A percentile compares a stretch with the other conserved stretches of the same genome.
Conservation (phyloP, 192 early-diverging fungal genomes). For the Cetraspora pellucida region DNA sequence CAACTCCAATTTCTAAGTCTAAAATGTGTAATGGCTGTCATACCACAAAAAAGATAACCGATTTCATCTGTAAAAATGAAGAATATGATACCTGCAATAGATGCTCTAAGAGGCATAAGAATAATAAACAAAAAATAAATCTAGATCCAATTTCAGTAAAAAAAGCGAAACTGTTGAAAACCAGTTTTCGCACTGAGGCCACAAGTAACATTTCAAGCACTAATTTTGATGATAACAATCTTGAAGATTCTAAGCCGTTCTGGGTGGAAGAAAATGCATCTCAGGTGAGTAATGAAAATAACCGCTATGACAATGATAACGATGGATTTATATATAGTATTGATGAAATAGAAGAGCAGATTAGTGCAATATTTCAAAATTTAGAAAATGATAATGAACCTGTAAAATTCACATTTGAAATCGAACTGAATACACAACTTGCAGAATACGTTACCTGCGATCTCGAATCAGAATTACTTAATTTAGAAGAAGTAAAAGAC, state of each 20-base stretch:
- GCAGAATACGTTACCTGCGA: not conserved
- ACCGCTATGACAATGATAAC: too few species aligned
- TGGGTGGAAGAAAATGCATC: too few species aligned
- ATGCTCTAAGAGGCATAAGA: slow-evolving; percentile 8
- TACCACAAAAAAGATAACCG: too few species aligned
- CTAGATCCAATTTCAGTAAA: not conserved
- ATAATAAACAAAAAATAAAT: not conserved
- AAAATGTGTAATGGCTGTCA: too few species aligned
- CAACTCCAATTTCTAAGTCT: too few species aligned
- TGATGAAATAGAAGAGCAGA: not conserved
- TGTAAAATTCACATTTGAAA: slow-evolving; percentile 5
- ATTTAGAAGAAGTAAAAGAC: not conserved
- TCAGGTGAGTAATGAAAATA: too few species aligned
- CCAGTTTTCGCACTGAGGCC: too few species aligned
- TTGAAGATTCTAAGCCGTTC: too few species aligned
- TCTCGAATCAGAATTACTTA: not conserved
- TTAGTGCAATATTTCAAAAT: not conserved
- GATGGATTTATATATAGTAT: too few species aligned
- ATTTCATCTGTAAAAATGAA: too few species aligned
- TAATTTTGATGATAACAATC: not conserved
- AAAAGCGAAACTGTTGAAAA: not conserved
- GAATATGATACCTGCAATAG: not conserved
- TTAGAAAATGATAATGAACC: not conserved
- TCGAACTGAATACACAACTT: not conserved
- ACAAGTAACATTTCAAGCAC: not conserved